Evolutionary conservation across 495 filamentous ascomycete species (phyloP).

Genomic region (Xylaria longipes): DNA sequence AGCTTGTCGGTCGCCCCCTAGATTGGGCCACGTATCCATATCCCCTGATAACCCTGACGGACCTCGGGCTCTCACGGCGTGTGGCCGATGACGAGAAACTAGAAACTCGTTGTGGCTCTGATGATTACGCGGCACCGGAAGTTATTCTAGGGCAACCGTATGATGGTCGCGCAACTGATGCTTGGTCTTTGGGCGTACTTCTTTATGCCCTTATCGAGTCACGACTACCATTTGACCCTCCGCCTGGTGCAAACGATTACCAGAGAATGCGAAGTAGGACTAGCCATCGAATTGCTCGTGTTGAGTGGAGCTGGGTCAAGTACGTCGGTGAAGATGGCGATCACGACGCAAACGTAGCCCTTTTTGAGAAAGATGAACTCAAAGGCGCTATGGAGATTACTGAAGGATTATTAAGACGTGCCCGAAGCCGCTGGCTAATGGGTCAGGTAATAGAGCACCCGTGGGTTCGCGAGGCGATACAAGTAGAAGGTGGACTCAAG

Average conservation of each 20-base stretch:
- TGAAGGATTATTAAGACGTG: slow-evolving; percentile 81
- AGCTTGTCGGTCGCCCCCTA: slow-evolving; percentile 48
- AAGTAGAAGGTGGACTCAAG: slow-evolving; percentile 72
- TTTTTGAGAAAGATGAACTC: slow-evolving; percentile 65
- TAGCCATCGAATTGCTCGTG: slow-evolving; percentile 90
- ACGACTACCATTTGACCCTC: slow-evolving; percentile 88
- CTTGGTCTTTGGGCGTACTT: slow-evolving; percentile 93
- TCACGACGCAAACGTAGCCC: slow-evolving; percentile 53
- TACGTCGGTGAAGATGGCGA: slow-evolving; percentile 75
- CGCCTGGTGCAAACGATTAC: slow-evolving; percentile 73
- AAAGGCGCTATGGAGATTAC: slow-evolving; percentile 79
- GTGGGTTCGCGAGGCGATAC: slow-evolving; percentile 79
- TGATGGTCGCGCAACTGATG: slow-evolving; percentile 90
- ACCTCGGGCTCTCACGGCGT: slow-evolving; percentile 87
- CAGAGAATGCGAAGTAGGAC: slow-evolving; percentile 76
- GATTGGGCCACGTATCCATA: slow-evolving; percentile 77
- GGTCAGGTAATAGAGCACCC: slow-evolving; percentile 70
- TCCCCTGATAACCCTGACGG: slow-evolving; percentile 85
- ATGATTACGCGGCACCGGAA: slow-evolving; percentile 97
- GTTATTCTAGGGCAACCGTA: slow-evolving; percentile 95
- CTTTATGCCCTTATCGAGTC: slow-evolving; percentile 94
- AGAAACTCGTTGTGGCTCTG: slow-evolving; percentile 88
- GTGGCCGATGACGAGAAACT: slow-evolving; percentile 81
- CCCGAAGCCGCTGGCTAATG: slow-evolving; percentile 73
- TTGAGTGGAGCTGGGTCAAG: slow-evolving; percentile 92